Conservation (phyloP, 1,284 basidiomycete species). For the Fomitiporia mediterranea region DNA sequence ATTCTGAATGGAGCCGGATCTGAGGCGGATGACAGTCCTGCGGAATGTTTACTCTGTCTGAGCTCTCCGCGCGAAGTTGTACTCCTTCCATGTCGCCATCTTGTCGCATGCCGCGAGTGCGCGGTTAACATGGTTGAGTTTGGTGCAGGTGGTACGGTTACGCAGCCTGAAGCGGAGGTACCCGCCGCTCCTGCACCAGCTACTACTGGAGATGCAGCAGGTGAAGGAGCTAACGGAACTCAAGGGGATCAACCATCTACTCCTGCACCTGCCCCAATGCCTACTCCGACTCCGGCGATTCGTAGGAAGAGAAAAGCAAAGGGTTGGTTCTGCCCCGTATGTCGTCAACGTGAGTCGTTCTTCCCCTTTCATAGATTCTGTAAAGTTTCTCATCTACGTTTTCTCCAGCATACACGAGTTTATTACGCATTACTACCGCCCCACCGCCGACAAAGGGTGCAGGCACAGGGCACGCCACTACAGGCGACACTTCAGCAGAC, state of each 20-base stretch:
- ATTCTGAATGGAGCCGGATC: conserved; percentile 21
- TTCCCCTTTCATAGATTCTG: neutral
- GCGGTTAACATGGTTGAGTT: conserved; percentile 94
- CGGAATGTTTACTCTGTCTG: conserved; percentile 86
- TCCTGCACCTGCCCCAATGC: conserved; percentile 21
- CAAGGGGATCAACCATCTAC: conserved; percentile 20
- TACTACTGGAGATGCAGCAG: conserved; percentile 22
- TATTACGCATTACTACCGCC: conserved; percentile 76
- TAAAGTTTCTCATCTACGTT: conserved; percentile 11
- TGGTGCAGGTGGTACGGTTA: conserved; percentile 82
- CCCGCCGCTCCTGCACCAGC: conserved; percentile 20
- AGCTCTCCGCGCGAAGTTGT: conserved; percentile 85
- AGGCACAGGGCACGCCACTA: neutral
- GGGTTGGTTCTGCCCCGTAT: conserved; percentile 93
- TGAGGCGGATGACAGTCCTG: conserved; percentile 54
- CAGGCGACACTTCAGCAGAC: neutral
- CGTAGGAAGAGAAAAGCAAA: conserved; percentile 86
- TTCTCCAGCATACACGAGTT: conserved; percentile 73
- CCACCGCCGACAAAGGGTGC: conserved; percentile 39
- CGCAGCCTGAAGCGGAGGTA: conserved; percentile 43
- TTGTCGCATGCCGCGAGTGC: conserved; percentile 89
- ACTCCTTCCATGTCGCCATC: conserved; percentile 82
- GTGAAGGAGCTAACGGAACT: conserved; percentile 19
- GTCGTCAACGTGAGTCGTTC: conserved; percentile 68
- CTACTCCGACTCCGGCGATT: conserved; percentile 26